A percentile compares a stretch with the other conserved stretches of the same genome.
phyloP scores from a whole-genome alignment of 768 basidiomycete species.

The Mrakia frigida region DNA sequence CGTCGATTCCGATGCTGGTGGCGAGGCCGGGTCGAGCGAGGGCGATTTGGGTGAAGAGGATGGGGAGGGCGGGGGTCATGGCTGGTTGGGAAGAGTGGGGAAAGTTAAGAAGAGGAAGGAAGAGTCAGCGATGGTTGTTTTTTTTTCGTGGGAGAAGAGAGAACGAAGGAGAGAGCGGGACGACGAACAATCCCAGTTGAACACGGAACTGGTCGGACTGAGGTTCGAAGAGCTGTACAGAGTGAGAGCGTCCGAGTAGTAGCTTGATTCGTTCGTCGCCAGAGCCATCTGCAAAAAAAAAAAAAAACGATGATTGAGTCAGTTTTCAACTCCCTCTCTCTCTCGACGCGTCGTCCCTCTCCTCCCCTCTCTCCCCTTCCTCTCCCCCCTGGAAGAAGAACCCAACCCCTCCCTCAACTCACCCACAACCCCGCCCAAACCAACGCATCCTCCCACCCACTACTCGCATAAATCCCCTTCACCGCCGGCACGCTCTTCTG shows the following conservation, averaged over 20 bases:
- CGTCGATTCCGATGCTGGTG: conserved; percentile 42
- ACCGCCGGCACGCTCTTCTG: conserved; percentile 60
- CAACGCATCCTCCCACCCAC: conserved; percentile 66
- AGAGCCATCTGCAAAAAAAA: conserved; percentile 64
- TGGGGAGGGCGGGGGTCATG: conserved; percentile 60
- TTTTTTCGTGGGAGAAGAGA: conserved; percentile 58
- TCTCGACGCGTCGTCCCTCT: not conserved
- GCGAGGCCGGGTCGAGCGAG: conserved; percentile 54
- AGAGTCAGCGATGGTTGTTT: conserved; percentile 52
- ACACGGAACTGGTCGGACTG: conserved; percentile 53
- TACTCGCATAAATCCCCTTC: conserved; percentile 63
- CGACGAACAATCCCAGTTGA: conserved; percentile 82
- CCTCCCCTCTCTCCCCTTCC: conserved; percentile 33
- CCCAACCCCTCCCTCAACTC: not conserved
- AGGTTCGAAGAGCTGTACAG: conserved; percentile 60
- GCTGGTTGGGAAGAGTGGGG: not conserved
- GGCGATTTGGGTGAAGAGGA: conserved; percentile 70
- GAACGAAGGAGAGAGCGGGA: conserved; percentile 61
- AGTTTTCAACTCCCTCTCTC: not conserved
- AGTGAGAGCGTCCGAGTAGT: conserved; percentile 60
- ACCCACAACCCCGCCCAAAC: conserved; percentile 33
- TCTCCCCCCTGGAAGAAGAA: conserved; percentile 18
- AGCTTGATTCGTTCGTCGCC: conserved; percentile 58
- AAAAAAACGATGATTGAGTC: conserved; percentile 16
- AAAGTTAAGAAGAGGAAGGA: conserved; percentile 31